phyloP scores from a whole-genome alignment of 306 rosid species.

The Canavalia ensiformis region DNA sequence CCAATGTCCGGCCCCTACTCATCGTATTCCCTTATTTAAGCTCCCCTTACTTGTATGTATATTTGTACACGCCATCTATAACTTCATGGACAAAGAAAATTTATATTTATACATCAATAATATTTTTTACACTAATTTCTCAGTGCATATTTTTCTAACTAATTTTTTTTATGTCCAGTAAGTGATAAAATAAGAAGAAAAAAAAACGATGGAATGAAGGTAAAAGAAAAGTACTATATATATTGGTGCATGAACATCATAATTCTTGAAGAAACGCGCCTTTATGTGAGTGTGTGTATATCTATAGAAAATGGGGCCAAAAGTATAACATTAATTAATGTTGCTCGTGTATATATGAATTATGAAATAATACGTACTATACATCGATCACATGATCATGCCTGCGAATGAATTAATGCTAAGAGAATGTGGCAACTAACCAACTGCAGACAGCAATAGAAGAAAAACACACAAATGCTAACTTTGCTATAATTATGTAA shows the following conservation, averaged over 20 bases:
- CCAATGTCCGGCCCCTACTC: conserved; percentile 45
- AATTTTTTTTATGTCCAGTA: too few relatives aligned
- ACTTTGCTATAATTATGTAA: conserved; percentile 40
- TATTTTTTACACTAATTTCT: too few relatives aligned
- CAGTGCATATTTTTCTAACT: too few relatives aligned
- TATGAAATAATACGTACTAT: not conserved
- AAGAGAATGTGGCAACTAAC: conserved; percentile 12
- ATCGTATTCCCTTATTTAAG: conserved; percentile 49
- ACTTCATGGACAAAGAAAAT: not conserved
- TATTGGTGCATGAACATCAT: too few relatives aligned
- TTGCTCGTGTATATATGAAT: not conserved
- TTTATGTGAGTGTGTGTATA: not conserved
- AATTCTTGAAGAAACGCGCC: not conserved
- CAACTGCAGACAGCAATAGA: conserved; percentile 18
- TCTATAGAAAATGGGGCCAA: not conserved
- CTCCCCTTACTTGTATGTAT: conserved; percentile 30
- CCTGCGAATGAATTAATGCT: conserved; percentile 22
- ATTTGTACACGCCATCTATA: conserved; percentile 47
- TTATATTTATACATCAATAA: too few relatives aligned
- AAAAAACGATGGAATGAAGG: too few relatives aligned
- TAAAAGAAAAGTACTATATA: too few relatives aligned
- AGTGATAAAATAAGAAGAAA: too few relatives aligned
- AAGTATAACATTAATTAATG: not conserved
- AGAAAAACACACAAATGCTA: not conserved
- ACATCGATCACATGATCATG: not conserved